Conservation (phyloP, 192 early-diverging fungal species). For the Geranomyces michiganensis region DNA sequence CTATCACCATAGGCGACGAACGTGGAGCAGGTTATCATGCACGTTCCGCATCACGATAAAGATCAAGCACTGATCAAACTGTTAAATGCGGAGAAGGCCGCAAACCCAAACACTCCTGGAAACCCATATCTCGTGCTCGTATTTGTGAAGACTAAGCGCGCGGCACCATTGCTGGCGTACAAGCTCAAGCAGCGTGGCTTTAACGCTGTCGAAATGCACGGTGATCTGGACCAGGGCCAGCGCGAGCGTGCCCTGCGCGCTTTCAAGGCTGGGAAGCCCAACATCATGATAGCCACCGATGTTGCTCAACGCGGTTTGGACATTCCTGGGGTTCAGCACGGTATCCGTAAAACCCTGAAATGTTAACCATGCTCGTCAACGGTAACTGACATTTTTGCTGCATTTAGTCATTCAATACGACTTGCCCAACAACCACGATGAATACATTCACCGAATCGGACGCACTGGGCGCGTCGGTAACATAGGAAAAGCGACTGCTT, state of each 20-base stretch:
- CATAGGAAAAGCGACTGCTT: slow-evolving; percentile 93
- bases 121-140: slow-evolving; percentile 76
- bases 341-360: slow-evolving; percentile 39
- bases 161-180: slow-evolving; percentile 79
- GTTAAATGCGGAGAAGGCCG: slow-evolving; percentile 43
- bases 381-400: slow-evolving; percentile 77
- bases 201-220: slow-evolving; percentile 92
- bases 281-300: slow-evolving; percentile 94
- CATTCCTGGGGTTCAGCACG: slow-evolving; percentile 87
- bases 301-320: slow-evolving; percentile 94
- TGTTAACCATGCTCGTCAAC: slow-evolving; percentile 86
- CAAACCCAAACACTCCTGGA: slow-evolving; percentile 32
- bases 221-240: slow-evolving; percentile 76
- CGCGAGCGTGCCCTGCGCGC: slow-evolving; percentile 84
- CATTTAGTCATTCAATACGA: slow-evolving; percentile 68
- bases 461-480: slow-evolving; percentile 97
- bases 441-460: slow-evolving; percentile 97
- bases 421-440: slow-evolving; percentile 97
- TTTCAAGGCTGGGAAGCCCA: slow-evolving; percentile 85
- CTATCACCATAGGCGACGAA: slow-evolving; percentile 77
- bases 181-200: slow-evolving; percentile 72
- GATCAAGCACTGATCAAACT: slow-evolving; percentile 78
- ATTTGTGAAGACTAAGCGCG: slow-evolving; percentile 95
- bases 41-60: too few relatives aligned
- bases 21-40: slow-evolving; percentile 74